Evolutionary conservation across 768 basidiomycete species (phyloP).

Genomic region (Trichaptum fuscoviolaceum): DNA sequence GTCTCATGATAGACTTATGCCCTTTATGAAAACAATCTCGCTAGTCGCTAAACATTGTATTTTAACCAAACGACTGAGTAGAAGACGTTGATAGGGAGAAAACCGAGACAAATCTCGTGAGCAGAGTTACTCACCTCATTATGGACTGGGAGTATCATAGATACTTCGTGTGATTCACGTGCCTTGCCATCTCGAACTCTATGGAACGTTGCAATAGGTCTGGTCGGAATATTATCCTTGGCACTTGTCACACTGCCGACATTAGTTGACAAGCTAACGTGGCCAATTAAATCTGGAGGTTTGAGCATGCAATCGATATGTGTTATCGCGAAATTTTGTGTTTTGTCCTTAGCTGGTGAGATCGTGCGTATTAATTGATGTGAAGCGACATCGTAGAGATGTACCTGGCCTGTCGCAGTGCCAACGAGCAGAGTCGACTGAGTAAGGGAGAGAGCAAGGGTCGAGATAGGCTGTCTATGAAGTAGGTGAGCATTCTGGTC

Average conservation of each 20-base stretch:
- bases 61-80: slow-evolving; percentile 2
- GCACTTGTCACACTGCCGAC: slow-evolving; percentile 26
- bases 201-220: slow-evolving; percentile 65
- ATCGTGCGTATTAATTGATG: slow-evolving; percentile 86
- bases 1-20: slow-evolving; percentile 26
- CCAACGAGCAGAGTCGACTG: slow-evolving; percentile 79
- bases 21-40: slow-evolving; percentile 7
- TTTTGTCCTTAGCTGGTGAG: slow-evolving; percentile 47
- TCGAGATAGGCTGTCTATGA: slow-evolving; percentile 64
- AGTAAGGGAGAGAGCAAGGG: slow-evolving; percentile 72
- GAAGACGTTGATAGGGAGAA: not conserved
- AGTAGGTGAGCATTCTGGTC: slow-evolving; percentile 8
- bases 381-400: slow-evolving; percentile 84
- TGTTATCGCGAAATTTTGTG: slow-evolving; percentile 53
- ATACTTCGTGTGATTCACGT: slow-evolving; percentile 66
- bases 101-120: not conserved
- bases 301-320: slow-evolving; percentile 74
- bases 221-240: slow-evolving; percentile 60
- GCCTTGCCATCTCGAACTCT: slow-evolving; percentile 62
- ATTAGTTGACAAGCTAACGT: slow-evolving; percentile 50
- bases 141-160: slow-evolving; percentile 51
- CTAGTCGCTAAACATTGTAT: not conserved
- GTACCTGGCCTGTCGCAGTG: slow-evolving; percentile 64
- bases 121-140: slow-evolving; percentile 30
- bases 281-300: slow-evolving; percentile 83